Evolutionary conservation across 805 yeast genomes (phyloP).

Genomic region (Yarrowia yakushimensis): DNA sequence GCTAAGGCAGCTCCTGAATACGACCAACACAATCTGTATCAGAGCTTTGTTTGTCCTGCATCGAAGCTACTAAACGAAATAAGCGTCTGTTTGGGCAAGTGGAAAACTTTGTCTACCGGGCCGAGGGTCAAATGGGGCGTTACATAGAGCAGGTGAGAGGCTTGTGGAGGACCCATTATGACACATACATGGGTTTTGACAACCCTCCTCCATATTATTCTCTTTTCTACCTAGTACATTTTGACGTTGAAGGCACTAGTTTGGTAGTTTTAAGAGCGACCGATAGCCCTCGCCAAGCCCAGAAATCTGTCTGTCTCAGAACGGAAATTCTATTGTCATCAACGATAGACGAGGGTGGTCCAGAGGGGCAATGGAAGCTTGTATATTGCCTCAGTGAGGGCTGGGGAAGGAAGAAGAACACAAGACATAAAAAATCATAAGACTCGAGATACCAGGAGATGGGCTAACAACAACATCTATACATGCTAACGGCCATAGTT

Average conservation of each 20-base stretch:
- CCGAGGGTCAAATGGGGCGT: not conserved
- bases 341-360: not conserved
- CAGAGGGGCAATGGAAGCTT: not conserved
- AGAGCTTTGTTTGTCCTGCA: conserved; percentile 18
- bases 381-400: conserved; percentile 1
- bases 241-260: not conserved
- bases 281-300: not conserved
- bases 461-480: too few relatives aligned
- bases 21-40: conserved; percentile 16
- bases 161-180: not conserved
- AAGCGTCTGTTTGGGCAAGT: not conserved
- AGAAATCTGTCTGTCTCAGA: not conserved
- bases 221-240: not conserved
- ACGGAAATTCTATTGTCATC: conserved; percentile 8
- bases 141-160: not conserved
- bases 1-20: conserved; percentile 20
- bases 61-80: conserved; percentile 16
- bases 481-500: not conserved
- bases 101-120: conserved; percentile 4
- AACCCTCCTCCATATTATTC: not conserved
- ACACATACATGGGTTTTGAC: too few relatives aligned
- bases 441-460: too few relatives aligned
- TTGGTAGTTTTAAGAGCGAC: not conserved
- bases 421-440: too few relatives aligned
- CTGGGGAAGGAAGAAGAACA: too few relatives aligned